Percentiles rank a stretch among this genome's conserved stretches.
Conservation (phyloP, 1,284 basidiomycete genomes). For the Puccinia novopanici region DNA sequence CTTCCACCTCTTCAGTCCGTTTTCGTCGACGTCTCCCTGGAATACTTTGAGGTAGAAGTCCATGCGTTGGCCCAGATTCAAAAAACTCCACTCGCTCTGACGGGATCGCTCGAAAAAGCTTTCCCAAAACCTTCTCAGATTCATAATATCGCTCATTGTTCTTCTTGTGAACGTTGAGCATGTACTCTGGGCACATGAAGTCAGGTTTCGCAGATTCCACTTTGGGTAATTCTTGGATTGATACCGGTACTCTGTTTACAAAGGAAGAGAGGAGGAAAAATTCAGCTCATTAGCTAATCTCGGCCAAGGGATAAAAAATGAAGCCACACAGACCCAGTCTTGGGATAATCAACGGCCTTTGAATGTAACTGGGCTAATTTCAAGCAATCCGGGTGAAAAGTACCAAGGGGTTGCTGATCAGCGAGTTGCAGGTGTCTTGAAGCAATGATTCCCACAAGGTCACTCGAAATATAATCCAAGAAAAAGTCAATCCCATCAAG, state of each 20-base stretch:
- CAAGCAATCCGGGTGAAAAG: constrained; percentile 68
- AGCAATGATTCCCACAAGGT: constrained; percentile 64
- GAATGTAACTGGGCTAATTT: constrained; percentile 68
- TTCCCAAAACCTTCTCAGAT: constrained; percentile 30
- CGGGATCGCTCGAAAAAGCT: constrained; percentile 32
- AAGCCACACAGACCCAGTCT: constrained; percentile 41
- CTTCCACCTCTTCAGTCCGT: neutral
- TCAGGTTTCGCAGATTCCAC: constrained; percentile 16
- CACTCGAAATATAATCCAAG: constrained; percentile 71
- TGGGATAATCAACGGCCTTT: constrained; percentile 64
- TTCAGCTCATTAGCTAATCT: neutral
- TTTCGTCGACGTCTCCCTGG: constrained; percentile 7
- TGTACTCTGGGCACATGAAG: constrained; percentile 46
- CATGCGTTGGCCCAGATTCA: constrained; percentile 25
- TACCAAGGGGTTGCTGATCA: constrained; percentile 65
- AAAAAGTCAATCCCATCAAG: no score
- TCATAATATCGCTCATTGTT: constrained; percentile 20
- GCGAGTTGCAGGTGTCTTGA: constrained; percentile 69
- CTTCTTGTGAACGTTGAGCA: neutral
- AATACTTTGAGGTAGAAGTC: constrained; percentile 14
- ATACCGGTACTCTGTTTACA: constrained; percentile 21
- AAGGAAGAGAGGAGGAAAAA: neutral
- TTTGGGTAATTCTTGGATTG: constrained; percentile 33
- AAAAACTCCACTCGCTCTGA: constrained; percentile 35
- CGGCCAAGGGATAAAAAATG: neutral